A percentile compares a stretch with the other conserved stretches of the same genome.
Conservation (phyloP, 441 rosid species). For the Populus tomentosa region DNA sequence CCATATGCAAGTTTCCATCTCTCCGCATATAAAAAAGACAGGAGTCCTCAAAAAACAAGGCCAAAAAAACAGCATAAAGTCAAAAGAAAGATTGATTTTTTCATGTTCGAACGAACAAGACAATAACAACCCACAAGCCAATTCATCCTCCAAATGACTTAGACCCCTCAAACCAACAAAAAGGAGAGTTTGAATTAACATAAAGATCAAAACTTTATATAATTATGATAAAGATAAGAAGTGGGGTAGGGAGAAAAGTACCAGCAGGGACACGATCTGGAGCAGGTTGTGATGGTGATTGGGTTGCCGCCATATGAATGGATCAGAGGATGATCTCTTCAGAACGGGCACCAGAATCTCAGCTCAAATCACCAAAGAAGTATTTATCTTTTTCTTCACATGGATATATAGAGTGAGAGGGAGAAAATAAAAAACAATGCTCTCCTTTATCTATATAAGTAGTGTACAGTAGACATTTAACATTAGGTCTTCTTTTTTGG, state of each 20-base stretch:
- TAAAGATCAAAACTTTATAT: neutral
- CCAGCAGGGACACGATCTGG: constrained; percentile 47
- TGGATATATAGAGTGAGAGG: neutral
- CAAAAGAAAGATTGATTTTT: neutral
- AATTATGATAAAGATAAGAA: neutral
- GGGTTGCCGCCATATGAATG: constrained; percentile 53
- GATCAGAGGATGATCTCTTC: constrained; percentile 35
- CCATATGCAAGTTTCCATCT: neutral
- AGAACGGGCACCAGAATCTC: constrained; percentile 29
- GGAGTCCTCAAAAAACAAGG: neutral
- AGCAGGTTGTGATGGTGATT: constrained; percentile 30
- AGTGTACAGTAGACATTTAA: neutral
- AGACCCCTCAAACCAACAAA: neutral
- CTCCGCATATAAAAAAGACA: neutral
- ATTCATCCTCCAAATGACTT: neutral
- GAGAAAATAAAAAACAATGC: neutral
- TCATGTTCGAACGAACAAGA: neutral
- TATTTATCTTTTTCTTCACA: neutral
- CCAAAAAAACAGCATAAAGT: neutral
- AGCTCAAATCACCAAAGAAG: neutral
- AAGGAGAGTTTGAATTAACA: neutral
- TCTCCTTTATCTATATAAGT: neutral
- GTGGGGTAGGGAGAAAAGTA: constrained; percentile 28
- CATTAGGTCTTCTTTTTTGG: neutral
- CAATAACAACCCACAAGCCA: neutral